Percentiles rank a stretch among this genome's conserved stretches.
These are phyloP conservation scores for Penium margaritaceum DNA, from an alignment of 139 green algal species.

Conservation along the genomic window DNA sequence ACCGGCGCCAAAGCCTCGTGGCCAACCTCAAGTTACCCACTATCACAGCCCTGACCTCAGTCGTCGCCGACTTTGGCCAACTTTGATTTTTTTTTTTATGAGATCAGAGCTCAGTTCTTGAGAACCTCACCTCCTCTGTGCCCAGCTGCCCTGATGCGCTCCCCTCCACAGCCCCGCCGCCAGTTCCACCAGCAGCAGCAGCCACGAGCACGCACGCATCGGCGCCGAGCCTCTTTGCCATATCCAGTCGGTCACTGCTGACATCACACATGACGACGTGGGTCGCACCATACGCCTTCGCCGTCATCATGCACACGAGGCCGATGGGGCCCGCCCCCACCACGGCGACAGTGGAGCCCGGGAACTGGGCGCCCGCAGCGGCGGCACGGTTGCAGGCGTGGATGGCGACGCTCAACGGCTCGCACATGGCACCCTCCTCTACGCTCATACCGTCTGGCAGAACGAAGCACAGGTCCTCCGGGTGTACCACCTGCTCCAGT, in stretches of 20 bases:
- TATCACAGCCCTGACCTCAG: too few species aligned
- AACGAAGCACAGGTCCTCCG: conserved; percentile 56
- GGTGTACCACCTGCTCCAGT: conserved; percentile 35
- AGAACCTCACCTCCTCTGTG: too few species aligned
- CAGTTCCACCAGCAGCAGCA: too few species aligned
- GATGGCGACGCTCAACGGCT: conserved; percentile 57
- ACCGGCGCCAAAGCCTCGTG: too few species aligned
- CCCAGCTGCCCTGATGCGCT: too few species aligned
- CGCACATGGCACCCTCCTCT: conserved; percentile 60
- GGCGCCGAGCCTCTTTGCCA: conserved; percentile 20
- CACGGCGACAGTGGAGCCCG: conserved; percentile 52
- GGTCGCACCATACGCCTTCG: conserved; percentile 53
- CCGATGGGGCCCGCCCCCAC: conserved; percentile 60
- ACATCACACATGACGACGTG: conserved; percentile 51
- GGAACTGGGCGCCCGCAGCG: too few species aligned
- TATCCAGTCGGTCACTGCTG: conserved; percentile 6
- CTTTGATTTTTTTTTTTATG: too few species aligned
- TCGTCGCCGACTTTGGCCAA: too few species aligned
- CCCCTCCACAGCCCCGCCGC: too few species aligned
- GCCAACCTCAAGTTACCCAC: too few species aligned
- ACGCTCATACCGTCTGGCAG: conserved; percentile 48
- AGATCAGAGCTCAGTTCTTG: too few species aligned
- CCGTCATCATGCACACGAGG: conserved; percentile 52
- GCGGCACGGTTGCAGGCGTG: conserved; percentile 51
- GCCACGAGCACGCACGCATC: background rate